A percentile compares a stretch with the other conserved stretches of the same genome.
phyloP scores from a whole-genome alignment of 257 asterid species.

The Solanum clarkiae region DNA sequence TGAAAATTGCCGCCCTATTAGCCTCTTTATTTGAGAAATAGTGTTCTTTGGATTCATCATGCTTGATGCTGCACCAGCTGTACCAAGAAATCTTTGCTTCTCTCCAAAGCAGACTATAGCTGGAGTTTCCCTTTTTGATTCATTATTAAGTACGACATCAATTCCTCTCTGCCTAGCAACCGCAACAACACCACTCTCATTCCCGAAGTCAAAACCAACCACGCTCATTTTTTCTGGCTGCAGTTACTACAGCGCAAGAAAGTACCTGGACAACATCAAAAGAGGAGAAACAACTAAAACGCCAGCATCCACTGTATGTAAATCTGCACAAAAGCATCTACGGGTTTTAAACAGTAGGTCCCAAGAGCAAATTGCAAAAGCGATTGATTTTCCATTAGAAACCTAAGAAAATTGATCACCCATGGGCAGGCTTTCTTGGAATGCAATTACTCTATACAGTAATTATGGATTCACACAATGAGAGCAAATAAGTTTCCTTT shows the following conservation, averaged over 20 bases:
- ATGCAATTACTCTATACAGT: not conserved
- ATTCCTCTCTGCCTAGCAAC: constrained; percentile 97
- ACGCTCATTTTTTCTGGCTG: constrained; percentile 62
- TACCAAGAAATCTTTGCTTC: constrained; percentile 89
- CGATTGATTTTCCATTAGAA: not conserved
- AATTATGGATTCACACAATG: not conserved
- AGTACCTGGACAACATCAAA: constrained; percentile 21
- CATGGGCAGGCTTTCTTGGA: not conserved
- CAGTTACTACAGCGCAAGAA: not conserved
- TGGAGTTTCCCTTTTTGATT: constrained; percentile 90
- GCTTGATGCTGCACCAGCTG: constrained; percentile 96
- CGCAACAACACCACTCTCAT: constrained; percentile 89
- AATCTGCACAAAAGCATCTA: not conserved
- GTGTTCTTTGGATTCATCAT: constrained; percentile 94
- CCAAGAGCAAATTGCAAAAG: not conserved
- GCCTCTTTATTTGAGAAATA: constrained; percentile 77
- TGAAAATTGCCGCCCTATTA: constrained; percentile 68
- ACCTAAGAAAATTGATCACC: not conserved
- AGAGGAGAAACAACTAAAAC: not conserved
- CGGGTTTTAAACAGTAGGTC: not conserved
- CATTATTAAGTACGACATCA: constrained; percentile 90
- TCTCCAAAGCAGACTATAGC: constrained; percentile 93
- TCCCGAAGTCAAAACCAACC: constrained; percentile 95
- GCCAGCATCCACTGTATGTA: not conserved
- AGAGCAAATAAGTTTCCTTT: not conserved